A percentile compares a stretch with the other conserved stretches of the same genome.
These are phyloP conservation scores for Asterochloris sp. DNA, from an alignment of 139 green algal genomes.

Conservation along the genomic window DNA sequence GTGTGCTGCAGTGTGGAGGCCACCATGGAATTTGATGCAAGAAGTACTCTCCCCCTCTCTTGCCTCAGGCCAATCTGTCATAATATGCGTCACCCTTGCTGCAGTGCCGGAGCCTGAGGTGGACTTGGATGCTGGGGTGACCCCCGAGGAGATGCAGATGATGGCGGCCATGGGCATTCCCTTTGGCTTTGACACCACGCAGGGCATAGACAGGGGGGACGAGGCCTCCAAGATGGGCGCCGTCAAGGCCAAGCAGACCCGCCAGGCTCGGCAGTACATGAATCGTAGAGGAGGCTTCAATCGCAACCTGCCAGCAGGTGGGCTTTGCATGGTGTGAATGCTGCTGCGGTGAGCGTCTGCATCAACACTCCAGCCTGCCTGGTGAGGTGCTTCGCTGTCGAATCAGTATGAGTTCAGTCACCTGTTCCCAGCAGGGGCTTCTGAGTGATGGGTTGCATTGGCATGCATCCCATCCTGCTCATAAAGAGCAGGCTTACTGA, in stretches of 20 bases:
- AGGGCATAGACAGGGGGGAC: slow-evolving; percentile 78
- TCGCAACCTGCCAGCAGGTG: slow-evolving; percentile 59
- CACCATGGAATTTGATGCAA: neutral
- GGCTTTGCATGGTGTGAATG: too few species aligned
- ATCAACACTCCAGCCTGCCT: too few species aligned
- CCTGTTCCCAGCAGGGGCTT: too few species aligned
- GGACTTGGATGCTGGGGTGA: slow-evolving; percentile 69
- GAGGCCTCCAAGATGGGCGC: slow-evolving; percentile 56
- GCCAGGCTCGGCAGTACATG: slow-evolving; percentile 89
- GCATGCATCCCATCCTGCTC: too few species aligned
- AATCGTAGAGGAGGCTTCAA: slow-evolving; percentile 93
- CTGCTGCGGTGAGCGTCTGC: too few species aligned
- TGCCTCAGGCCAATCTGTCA: neutral
- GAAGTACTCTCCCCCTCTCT: neutral
- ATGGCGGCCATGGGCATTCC: slow-evolving; percentile 88
- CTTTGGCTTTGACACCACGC: slow-evolving; percentile 78
- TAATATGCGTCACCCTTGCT: neutral
- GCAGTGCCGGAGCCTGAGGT: slow-evolving; percentile 13
- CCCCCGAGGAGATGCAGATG: slow-evolving; percentile 78
- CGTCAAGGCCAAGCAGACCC: slow-evolving; percentile 66
- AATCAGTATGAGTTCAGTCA: too few species aligned
- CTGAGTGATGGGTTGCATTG: too few species aligned
- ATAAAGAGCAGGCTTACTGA: too few species aligned
- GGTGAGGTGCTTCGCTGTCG: too few species aligned
- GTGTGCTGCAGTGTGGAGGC: neutral